phyloP scores from a whole-genome alignment of 352 stramenopile species.

The Plasmopara muralis region DNA sequence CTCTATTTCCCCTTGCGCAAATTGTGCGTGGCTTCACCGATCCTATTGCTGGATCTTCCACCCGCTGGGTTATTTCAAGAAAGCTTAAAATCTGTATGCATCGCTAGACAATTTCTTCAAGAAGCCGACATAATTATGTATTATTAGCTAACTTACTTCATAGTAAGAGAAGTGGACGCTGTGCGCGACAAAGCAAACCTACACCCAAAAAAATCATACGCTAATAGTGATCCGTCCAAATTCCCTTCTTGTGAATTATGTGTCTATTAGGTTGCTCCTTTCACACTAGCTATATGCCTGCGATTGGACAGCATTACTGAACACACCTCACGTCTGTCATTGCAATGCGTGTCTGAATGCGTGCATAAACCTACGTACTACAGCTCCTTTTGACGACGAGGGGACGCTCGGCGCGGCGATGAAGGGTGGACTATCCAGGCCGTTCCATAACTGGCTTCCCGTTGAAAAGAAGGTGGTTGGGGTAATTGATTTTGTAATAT shows the following conservation, averaged over 20 bases:
- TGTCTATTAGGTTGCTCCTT: background rate
- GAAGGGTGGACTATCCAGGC: constrained; percentile 18
- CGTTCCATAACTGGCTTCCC: too few relatives aligned
- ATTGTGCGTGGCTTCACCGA: constrained; percentile 10
- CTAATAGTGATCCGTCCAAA: too few relatives aligned
- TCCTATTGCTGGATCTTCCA: constrained; percentile 25
- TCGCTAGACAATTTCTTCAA: constrained; percentile 8
- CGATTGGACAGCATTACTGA: constrained; percentile 1
- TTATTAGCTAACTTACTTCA: background rate
- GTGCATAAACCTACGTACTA: background rate
- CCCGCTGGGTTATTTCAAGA: constrained; percentile 5
- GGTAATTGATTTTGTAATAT: too few relatives aligned
- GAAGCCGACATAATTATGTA: constrained; percentile 8
- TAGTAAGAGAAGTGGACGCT: background rate
- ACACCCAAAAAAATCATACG: background rate
- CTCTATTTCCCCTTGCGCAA: constrained; percentile 10
- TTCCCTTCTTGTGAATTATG: background rate
- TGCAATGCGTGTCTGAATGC: constrained; percentile 11
- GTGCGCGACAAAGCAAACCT: constrained; percentile 3
- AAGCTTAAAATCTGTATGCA: constrained; percentile 5
- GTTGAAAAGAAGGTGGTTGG: too few relatives aligned
- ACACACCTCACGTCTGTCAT: constrained; percentile 6
- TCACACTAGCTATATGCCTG: background rate
- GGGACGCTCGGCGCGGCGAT: constrained; percentile 17
- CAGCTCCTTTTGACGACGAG: constrained; percentile 23